Conservation (phyloP, 306 rosid species). For the Purshia tridentata region DNA sequence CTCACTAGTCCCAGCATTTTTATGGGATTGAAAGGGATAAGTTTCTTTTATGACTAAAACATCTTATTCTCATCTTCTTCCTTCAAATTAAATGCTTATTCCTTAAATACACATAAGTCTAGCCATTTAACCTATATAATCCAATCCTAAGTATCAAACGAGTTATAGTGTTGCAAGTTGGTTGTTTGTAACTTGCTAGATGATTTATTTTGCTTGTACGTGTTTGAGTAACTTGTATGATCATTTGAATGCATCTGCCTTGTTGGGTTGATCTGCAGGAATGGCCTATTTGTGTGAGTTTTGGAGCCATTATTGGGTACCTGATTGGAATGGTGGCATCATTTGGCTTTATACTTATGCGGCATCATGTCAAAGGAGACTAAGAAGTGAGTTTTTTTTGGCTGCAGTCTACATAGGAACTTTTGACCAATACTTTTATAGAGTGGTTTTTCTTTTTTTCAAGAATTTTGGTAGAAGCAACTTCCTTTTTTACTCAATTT, state of each 20-base stretch:
- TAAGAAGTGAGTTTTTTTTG: constrained; percentile 20
- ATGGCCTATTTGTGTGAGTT: constrained; percentile 90
- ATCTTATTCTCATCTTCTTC: no score
- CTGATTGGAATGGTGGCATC: constrained; percentile 53
- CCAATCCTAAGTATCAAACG: no score
- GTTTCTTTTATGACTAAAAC: no score
- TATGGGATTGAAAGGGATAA: no score
- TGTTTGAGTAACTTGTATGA: neutral
- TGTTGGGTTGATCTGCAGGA: constrained; percentile 46
- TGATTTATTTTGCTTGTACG: neutral
- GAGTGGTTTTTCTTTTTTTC: neutral
- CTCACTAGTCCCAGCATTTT: no score
- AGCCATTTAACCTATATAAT: no score
- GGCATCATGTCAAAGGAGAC: constrained; percentile 59
- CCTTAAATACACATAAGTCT: no score
- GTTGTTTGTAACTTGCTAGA: neutral
- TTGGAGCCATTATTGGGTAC: constrained; percentile 71
- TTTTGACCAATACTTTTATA: neutral
- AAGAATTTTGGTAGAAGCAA: neutral
- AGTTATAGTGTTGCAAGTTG: no score
- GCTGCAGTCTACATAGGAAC: neutral
- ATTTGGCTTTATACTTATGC: constrained; percentile 37
- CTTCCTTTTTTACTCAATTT: neutral
- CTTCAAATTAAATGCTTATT: no score
- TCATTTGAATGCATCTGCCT: neutral